phyloP scores from a whole-genome alignment of 2,329 filamentous ascomycete genomes.

The Metarhizium robertsii region DNA sequence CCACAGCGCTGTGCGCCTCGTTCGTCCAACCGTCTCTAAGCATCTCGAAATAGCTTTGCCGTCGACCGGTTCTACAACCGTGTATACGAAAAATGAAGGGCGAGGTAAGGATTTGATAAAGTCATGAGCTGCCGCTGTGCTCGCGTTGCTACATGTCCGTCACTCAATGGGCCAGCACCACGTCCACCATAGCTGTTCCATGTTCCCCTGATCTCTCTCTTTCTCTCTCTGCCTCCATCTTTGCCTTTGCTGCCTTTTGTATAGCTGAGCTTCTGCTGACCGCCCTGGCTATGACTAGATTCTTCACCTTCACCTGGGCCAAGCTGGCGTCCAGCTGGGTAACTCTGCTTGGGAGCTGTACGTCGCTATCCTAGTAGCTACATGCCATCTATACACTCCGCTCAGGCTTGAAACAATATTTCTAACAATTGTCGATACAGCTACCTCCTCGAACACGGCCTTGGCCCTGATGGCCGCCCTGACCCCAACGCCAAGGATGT shows the following conservation, averaged over 20 bases:
- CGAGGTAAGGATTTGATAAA: constrained; percentile 34
- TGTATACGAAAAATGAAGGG: constrained; percentile 37
- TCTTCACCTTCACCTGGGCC: constrained; percentile 55
- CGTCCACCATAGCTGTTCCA: background rate
- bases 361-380: constrained; percentile 22
- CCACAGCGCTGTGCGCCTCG: constrained; percentile 25
- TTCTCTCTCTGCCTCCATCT: too few species aligned
- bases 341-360: constrained; percentile 72
- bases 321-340: constrained; percentile 66
- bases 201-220: background rate
- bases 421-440: constrained; percentile 29
- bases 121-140: background rate
- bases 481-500: constrained; percentile 52
- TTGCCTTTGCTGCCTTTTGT: background rate
- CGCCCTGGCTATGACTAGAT: constrained; percentile 30
- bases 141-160: background rate
- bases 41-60: constrained; percentile 4
- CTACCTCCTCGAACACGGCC: constrained; percentile 65
- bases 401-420: background rate
- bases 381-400: background rate
- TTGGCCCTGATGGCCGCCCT: constrained; percentile 54
- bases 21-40: constrained; percentile 7
- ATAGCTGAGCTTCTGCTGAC: constrained; percentile 6
- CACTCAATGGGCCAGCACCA: background rate
- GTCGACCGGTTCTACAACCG: constrained; percentile 10